Base-by-base conservation (phyloP, 352 stramenopile species). In the Pythium sp. region DNA sequence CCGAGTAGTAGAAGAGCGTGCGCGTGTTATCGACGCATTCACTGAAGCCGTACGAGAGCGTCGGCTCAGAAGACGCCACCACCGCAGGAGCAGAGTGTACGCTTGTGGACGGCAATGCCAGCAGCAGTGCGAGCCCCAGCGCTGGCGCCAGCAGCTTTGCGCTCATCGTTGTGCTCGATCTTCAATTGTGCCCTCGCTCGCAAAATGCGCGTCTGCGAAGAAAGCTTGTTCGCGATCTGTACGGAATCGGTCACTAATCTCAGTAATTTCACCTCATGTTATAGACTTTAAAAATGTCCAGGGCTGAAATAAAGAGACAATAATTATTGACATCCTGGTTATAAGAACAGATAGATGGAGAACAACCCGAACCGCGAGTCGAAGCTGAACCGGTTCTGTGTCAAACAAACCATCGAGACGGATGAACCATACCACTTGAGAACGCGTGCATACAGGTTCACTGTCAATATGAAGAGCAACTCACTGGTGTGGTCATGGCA, bases 11-110 rank as follows among this genome's bases (percentile, higher is more conserved):
- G 64, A 77, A 95, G 43, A 95, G 77, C 67, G 84, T 79, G 53
- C 84, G 87, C 72, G 80, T 65, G 67, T 91, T 82, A 64, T 92
- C 77, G n/a, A 92, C 80, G 68, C 85, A 95, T 70, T 93, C 85
- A 67, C 84, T 85, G 61, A 92, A 95, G 70, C 85, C 87, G 59
- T 93, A 95, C 53, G 69, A 71, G 62, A 89, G 85, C 34, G 43
- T 11, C 6, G 63, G 26, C 14, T 38, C 22, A 3, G 57, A 15
- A 3, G 57, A 22, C 8, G 57, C 14, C 14, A 5, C 8, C 5
- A 2, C 15, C 5, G n/a, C 51, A 34, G 51, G 15, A 18, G 6
- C 54, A 58, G 54, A 9, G 28, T 24, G 24, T 5, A 20, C 51
- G 18, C 8, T 1, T 4, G 51, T 28, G 9, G 4, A 5, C 51